These are phyloP conservation scores for Xerocomellus chrysenteron DNA, from an alignment of 768 basidiomycete species.

Conservation along the genomic window DNA sequence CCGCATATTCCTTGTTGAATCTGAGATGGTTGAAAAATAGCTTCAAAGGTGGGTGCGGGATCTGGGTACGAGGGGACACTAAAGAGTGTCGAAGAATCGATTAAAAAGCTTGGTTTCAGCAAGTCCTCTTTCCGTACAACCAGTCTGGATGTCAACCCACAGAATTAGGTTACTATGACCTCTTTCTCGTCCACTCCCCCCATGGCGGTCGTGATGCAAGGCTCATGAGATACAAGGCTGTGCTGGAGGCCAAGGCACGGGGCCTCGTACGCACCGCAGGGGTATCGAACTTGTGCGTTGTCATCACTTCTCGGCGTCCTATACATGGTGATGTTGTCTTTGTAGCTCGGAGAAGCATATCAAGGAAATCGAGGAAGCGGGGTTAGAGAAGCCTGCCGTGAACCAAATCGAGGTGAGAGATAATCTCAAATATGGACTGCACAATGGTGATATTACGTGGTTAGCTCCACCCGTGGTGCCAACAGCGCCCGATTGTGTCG, in stretches of 20 bases:
- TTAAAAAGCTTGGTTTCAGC: constrained; percentile 23
- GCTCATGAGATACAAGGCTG: constrained; percentile 40
- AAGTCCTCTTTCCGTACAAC: neutral
- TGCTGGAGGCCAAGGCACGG: constrained; percentile 33
- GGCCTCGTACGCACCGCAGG: constrained; percentile 43
- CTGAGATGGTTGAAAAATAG: constrained; percentile 11
- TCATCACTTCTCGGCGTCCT: neutral
- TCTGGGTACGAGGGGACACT: constrained; percentile 18
- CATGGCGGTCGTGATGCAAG: constrained; percentile 38
- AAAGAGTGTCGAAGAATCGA: constrained; percentile 20
- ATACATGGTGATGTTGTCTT: neutral
- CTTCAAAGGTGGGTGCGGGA: constrained; percentile 18
- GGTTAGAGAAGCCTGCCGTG: constrained; percentile 29
- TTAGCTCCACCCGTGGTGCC: constrained; percentile 77
- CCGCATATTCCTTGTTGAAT: neutral
- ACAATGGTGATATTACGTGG: neutral
- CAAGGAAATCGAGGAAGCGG: constrained; percentile 23
- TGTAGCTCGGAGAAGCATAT: constrained; percentile 29
- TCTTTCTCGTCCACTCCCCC: constrained; percentile 49
- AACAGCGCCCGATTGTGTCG: constrained; percentile 71
- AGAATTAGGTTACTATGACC: constrained; percentile 42
- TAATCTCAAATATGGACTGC: neutral
- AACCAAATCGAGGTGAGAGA: constrained; percentile 29
- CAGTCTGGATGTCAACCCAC: neutral
- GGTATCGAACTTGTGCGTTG: constrained; percentile 49